Base-by-base conservation (phyloP, 257 asterid genomes). In the Fraxinus quadrangulata region DNA sequence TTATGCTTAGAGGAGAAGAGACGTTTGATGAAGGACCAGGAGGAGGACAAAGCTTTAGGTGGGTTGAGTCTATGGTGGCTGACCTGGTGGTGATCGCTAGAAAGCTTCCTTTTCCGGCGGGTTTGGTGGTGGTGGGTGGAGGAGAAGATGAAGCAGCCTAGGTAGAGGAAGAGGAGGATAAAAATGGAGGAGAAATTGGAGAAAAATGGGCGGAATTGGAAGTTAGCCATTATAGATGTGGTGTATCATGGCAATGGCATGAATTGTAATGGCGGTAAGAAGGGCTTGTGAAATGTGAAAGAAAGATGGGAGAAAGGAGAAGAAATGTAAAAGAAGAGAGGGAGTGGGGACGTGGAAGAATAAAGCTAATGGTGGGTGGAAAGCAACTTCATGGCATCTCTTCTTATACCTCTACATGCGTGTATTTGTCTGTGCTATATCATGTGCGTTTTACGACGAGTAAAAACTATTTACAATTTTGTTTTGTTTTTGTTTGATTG, bases 111-210 rank as follows among this genome's bases (percentile, higher is more conserved):
- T 85, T 81, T 23, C 45, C 77, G 69, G 78, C 70, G 5, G 78
- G 31, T 7, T 69, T 47, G 73, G 67, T 28, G 73, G 74, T 59
- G 67, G 80, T 24, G 87, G 77, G 37, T 84, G 76, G 83, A 36
- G 75, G 88, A 70, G 90, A 78, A 83, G 80, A 78, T 40, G 88
- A 90, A 91, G 86, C 97, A 93, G 28, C 90, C 92, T 0, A 93
- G 82, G 77, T 90, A 89, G 83, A 91, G 81, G n/a, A 84, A 79
- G 75, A 89, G 80, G 69, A 90, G 86, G 76, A 85, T 28, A 67
- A 88, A 34, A 70, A 83, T 56, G 21, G 86, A 81, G 36, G 68
- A 24, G 81, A 88, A 76, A 74, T 24, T 75, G 72, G 86, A 81
- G 85, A 88, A 73, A 82, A 87, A 9, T 30, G 89, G 73, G 33